A percentile compares a stretch with the other conserved stretches of the same genome.
Conservation (phyloP, 768 basidiomycete species). For the Pisolithus sp. region DNA sequence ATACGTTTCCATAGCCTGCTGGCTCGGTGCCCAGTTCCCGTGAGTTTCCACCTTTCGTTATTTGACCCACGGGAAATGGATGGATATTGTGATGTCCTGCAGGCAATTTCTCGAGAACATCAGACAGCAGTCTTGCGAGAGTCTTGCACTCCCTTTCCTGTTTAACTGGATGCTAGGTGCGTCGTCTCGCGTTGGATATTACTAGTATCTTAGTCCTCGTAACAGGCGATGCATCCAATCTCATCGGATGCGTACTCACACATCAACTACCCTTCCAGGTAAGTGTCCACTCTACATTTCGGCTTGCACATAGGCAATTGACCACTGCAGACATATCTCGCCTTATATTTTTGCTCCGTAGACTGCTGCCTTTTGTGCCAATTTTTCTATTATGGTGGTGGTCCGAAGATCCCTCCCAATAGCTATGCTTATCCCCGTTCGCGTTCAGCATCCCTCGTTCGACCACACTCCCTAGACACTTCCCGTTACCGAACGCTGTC, state of each 20-base stretch:
- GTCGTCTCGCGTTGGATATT: constrained; percentile 18
- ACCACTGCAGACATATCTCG: constrained; percentile 72
- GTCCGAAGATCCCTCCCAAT: constrained; percentile 28
- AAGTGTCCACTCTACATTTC: constrained; percentile 14
- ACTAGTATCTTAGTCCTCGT: neutral
- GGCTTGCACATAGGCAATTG: neutral
- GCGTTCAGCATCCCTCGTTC: constrained; percentile 37
- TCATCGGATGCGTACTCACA: constrained; percentile 87
- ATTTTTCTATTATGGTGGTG: constrained; percentile 67
- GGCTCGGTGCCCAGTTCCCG: constrained; percentile 89
- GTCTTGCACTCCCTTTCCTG: constrained; percentile 89
- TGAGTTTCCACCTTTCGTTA: constrained; percentile 35
- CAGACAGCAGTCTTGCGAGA: constrained; percentile 71
- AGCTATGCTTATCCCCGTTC: constrained; percentile 35
- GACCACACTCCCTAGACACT: constrained; percentile 47
- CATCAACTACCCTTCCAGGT: constrained; percentile 95
- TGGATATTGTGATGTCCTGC: constrained; percentile 2
- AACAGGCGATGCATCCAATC: constrained; percentile 86
- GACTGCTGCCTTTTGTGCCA: constrained; percentile 74
- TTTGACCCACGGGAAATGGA: constrained; percentile 7
- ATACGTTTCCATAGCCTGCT: constrained; percentile 65
- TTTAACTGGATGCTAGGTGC: constrained; percentile 88
- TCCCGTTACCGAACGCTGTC: constrained; percentile 67
- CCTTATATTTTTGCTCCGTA: constrained; percentile 82
- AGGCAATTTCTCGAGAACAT: constrained; percentile 85